Base-by-base conservation (phyloP, 352 stramenopile species). In the Plasmopara halstedii region DNA sequence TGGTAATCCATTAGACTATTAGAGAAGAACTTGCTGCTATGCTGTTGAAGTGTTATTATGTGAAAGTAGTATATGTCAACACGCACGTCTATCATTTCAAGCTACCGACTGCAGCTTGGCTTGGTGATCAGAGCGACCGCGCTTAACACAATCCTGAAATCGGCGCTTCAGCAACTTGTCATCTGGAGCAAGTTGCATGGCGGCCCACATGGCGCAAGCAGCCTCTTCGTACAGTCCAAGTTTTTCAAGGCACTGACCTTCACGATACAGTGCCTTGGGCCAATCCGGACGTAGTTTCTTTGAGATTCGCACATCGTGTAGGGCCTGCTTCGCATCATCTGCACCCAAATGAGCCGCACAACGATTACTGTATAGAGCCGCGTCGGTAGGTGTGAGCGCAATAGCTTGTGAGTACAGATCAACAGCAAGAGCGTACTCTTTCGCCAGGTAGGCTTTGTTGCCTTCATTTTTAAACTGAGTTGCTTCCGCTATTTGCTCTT, bases 261-360 rank as follows among this genome's bases (percentile, higher is more conserved):
- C 80, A n/a, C 80, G 77, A 60, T 86, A 92, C 31, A 83, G 59
- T 21, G 80, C 77, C 60, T 92, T 92, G 40, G 78, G 57, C 80
- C 80, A 92, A 21, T 92, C 62, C 1, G 80, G 80, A 55, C 81
- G 81, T 43, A 92, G 60, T 56, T 92, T 88, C 62, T 85, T 85
- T 14, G 74, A 75, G 34, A 88, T 44, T n/a, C 73, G 72, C 42
- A 89, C 72, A 40, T 92, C 80, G 37, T 83, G 66, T 36, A 92
- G 58, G 25, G 74, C 80, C 57, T 83, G 74, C 45, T 76, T 73
- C 6, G 80, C 62, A 18, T 86, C 63, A 6, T 64, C 62, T 0
- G 67, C 71, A 4, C 66, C 70, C n/a, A 88, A 43, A 25, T 84
- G 57, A 27, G 77, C 76, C 0, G 80, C 80, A 32, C 80, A 88